phyloP scores from a whole-genome alignment of 148 eudicot species.

The Rheum nobile region DNA sequence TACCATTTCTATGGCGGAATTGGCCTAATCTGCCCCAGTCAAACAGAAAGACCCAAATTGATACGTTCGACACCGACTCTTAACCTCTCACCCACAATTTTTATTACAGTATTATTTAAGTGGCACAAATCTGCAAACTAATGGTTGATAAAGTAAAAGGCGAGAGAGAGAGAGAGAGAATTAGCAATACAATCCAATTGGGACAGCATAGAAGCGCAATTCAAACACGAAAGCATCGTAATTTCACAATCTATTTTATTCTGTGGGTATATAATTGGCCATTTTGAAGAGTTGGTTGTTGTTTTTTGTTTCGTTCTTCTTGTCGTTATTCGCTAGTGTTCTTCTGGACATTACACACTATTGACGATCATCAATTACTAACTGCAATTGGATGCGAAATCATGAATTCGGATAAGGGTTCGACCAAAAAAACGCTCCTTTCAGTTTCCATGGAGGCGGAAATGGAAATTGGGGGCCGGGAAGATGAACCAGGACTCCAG shows the following conservation, averaged over 20 bases:
- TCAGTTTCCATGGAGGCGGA: not conserved
- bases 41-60: not conserved
- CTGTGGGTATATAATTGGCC: not conserved
- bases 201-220: slow-evolving; percentile 3
- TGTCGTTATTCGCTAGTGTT: not conserved
- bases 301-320: not conserved
- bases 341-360: not conserved
- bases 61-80: not conserved
- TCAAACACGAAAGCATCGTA: not conserved
- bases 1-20: not conserved
- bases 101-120: not conserved
- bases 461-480: not conserved
- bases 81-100: not conserved
- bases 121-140: not conserved
- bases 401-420: not conserved
- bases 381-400: not conserved
- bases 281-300: not conserved
- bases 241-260: not conserved
- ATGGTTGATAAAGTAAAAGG: not conserved
- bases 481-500: not conserved
- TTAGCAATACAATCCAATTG: not conserved
- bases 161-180: not conserved
- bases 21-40: not conserved
- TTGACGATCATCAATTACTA: not conserved
- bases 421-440: not conserved